phyloP scores from a whole-genome alignment of 108 stramenopile genomes.

The Skeletonema menzelii region DNA sequence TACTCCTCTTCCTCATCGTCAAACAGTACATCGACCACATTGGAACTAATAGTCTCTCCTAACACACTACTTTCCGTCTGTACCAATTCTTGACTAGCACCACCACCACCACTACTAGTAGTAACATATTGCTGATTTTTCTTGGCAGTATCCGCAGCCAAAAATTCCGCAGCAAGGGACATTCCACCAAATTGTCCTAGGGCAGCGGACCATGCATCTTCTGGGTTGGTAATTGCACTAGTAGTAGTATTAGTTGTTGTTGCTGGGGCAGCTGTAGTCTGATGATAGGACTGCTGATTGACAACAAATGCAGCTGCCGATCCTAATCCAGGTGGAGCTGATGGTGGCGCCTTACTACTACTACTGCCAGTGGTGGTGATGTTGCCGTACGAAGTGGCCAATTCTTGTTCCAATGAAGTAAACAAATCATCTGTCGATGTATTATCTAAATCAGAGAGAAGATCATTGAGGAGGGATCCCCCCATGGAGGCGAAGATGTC shows the following conservation, averaged over 20 bases:
- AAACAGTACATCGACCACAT: conserved; percentile 33
- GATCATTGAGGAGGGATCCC: conserved; percentile 78
- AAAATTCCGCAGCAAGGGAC: conserved; percentile 72
- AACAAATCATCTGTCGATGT: conserved; percentile 34
- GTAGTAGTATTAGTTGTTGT: not conserved
- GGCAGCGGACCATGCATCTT: conserved; percentile 78
- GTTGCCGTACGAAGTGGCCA: conserved; percentile 30
- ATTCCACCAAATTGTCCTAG: conserved; percentile 71
- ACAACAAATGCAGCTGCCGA: conserved; percentile 76
- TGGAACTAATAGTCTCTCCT: not conserved
- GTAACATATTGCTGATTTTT: conserved; percentile 56
- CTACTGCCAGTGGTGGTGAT: not conserved
- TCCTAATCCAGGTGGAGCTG: conserved; percentile 24
- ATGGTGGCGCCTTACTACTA: not conserved
- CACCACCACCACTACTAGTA: not conserved
- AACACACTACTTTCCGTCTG: conserved; percentile 1
- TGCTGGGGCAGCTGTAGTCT: not conserved
- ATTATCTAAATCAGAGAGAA: conserved; percentile 68
- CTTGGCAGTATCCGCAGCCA: conserved; percentile 75
- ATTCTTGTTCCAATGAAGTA: conserved; percentile 63
- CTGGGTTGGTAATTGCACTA: not conserved
- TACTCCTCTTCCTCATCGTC: conserved; percentile 46
- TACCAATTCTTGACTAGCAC: not conserved
- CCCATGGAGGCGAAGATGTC: conserved; percentile 44
- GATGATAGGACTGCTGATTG: conserved; percentile 10